Conservation (phyloP, 768 basidiomycete species). For the Suillus ampliporus region DNA sequence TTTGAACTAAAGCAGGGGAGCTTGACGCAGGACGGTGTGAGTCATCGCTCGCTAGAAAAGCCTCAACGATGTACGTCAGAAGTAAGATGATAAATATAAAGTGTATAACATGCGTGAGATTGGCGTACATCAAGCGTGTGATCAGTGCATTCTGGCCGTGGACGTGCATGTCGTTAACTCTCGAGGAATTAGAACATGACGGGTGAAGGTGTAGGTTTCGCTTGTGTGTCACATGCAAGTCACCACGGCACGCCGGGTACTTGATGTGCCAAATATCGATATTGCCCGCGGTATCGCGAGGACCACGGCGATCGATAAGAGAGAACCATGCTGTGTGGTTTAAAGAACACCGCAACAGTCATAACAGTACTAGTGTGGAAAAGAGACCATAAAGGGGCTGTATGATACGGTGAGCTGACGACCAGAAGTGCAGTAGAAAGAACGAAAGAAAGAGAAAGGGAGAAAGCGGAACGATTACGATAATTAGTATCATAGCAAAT, state of each 20-base stretch:
- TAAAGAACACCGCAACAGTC: not conserved
- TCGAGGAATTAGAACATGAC: not conserved
- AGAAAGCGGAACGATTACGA: not conserved
- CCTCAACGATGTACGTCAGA: no score
- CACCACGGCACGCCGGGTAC: no score
- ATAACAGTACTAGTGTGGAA: no score
- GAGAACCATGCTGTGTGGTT: not conserved
- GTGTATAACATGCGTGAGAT: slow-evolving; percentile 1
- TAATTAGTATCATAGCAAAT: not conserved
- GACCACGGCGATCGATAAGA: not conserved
- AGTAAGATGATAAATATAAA: not conserved
- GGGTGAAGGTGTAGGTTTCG: not conserved
- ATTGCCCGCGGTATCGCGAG: not conserved
- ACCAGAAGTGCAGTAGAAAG: not conserved
- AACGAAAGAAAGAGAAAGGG: not conserved
- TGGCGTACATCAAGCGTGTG: not conserved
- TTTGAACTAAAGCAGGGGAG: no score
- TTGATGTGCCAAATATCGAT: not conserved
- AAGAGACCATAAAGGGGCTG: not conserved
- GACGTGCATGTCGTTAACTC: not conserved
- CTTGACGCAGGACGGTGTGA: no score
- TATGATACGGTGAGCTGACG: not conserved
- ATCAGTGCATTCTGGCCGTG: no score
- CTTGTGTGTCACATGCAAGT: not conserved
- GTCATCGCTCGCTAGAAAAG: no score